Base-by-base conservation (phyloP, 2,329 filamentous ascomycete species). In the Xylariaceae sp. region DNA sequence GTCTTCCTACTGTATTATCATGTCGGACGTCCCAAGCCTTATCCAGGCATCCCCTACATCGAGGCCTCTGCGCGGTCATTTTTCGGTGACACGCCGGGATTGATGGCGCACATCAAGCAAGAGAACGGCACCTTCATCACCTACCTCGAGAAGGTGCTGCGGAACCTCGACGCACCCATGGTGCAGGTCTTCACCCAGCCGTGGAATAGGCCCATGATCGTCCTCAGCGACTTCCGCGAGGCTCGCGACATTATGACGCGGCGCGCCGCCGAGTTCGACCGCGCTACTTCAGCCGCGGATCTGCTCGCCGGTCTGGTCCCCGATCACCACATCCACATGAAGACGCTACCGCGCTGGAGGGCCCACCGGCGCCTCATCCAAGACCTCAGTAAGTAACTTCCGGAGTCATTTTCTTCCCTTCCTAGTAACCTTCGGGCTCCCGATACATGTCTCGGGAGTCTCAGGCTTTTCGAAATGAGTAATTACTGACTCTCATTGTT, bases 121-220 rank as follows among this genome's bases (percentile, higher is more conserved):
- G 46, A 36, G 5, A 16, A 33, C 30, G 39, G 24, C 24, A 35
- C 33, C 2, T 40, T 55, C 20, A 18, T 24, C 11, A 26, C 15
- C 20, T 59, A 43, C 20, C 15, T 53, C 7, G 16, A 21, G 6
- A 39, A 42, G 20, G 51, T 53, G 58, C 33, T 40, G 2, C 10
- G 36, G 9, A 42, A 41, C 1, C 24, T 52, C 15, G 39, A 51
- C 10, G 44, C 54, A 1, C 68, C 70, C 2, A 54, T 75, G 4
- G 45, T 64, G 3, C 72, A 75, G 27, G 45, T 72, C 24, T 75
- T 74, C 35, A 42, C 72, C 4, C 49, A 60, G 24, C 72, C 71
- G 0, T 67, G 72, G 18, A 52, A 60, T 6, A 59, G 57, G 37
- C 70, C 72, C 2, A 61, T 55, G 11, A 61, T 74, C 8, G 47